Conservation (phyloP, 306 rosid species). For the Hippophae gyantsensis region DNA sequence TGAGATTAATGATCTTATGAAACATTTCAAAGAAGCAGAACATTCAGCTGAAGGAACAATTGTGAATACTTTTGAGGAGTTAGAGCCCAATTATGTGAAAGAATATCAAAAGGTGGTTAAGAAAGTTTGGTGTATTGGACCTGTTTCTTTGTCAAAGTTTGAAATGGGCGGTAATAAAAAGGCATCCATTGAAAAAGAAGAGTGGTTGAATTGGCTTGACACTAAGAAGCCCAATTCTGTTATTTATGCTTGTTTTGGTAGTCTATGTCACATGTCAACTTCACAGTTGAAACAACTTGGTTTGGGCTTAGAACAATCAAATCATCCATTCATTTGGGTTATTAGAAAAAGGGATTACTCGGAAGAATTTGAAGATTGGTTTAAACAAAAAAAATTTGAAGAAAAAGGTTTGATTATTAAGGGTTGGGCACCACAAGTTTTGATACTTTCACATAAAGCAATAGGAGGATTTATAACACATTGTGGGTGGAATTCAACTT, state of each 20-base stretch:
- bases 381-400: constrained; percentile 27
- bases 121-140: constrained; percentile 48
- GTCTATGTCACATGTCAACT: constrained; percentile 2
- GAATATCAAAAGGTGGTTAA: constrained; percentile 23
- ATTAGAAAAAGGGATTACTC: not conserved
- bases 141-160: constrained; percentile 15
- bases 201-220: constrained; percentile 23
- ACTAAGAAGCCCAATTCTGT: constrained; percentile 8
- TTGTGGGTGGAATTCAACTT: constrained; percentile 56
- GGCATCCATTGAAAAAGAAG: constrained; percentile 8
- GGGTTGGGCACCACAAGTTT: constrained; percentile 61
- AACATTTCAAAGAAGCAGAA: constrained; percentile 12
- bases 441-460: constrained; percentile 39
- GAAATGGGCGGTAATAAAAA: not conserved
- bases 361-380: constrained; percentile 15
- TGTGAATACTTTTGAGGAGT: constrained; percentile 38
- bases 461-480: constrained; percentile 47
- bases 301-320: constrained; percentile 19
- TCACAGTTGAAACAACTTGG: constrained; percentile 28
- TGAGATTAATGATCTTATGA: not conserved
- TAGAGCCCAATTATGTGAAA: constrained; percentile 31
- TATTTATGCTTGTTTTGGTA: constrained; percentile 27
- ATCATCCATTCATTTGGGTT: constrained; percentile 21
- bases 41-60: constrained; percentile 27
- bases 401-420: constrained; percentile 31